Evolutionary conservation across 2,329 filamentous ascomycete species (phyloP).

Genomic region (Nemania diffusa): DNA sequence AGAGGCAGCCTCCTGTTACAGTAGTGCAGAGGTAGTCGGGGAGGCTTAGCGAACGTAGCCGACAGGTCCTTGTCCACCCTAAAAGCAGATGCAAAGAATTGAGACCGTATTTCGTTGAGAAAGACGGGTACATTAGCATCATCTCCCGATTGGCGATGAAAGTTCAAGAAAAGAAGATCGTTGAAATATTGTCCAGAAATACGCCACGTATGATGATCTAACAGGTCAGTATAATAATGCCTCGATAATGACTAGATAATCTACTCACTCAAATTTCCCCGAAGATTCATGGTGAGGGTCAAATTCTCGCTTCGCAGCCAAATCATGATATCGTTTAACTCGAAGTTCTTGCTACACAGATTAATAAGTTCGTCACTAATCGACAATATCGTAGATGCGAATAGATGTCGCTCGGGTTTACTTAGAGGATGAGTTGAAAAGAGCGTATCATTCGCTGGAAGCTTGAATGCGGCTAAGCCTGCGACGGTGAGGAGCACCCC

Average conservation of each 20-base stretch:
- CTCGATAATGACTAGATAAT: background rate
- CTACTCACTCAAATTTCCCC: conserved; percentile 2
- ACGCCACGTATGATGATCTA: conserved; percentile 7
- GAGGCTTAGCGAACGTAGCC: no score
- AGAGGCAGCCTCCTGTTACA: no score
- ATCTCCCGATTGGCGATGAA: conserved; percentile 1
- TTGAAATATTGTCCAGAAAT: conserved; percentile 2
- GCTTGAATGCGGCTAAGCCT: background rate
- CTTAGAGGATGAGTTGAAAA: background rate
- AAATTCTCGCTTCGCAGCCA: conserved; percentile 1
- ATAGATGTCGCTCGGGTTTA: background rate
- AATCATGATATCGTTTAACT: background rate
- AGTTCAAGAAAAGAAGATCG: background rate
- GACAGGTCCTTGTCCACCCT: no score
- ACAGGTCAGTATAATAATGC: no score
- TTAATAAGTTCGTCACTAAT: background rate
- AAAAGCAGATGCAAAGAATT: no score
- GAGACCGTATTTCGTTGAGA: background rate
- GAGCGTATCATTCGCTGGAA: background rate
- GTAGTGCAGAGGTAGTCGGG: no score
- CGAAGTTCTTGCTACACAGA: background rate
- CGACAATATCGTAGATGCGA: background rate
- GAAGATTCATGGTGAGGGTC: background rate
- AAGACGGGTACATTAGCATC: background rate
- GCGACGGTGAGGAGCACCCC: background rate